Percentiles rank a stretch among this genome's conserved stretches.
phyloP scores from a whole-genome alignment of 495 filamentous ascomycete genomes.

The Podospora appendiculata region DNA sequence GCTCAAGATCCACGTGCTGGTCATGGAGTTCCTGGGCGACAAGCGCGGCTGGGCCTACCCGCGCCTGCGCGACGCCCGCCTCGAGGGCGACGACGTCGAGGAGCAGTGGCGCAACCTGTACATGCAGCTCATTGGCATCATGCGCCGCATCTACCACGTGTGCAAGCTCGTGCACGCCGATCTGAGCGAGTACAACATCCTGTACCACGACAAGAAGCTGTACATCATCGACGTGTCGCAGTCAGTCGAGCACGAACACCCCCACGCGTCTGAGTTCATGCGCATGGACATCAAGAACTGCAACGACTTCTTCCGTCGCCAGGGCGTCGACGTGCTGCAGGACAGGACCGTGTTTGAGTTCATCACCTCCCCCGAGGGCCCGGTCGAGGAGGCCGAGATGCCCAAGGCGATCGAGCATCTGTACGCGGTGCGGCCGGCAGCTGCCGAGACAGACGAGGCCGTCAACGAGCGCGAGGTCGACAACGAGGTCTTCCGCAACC shows the following conservation, averaged over 20 bases:
- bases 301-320: conserved; percentile 78
- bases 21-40: conserved; percentile 89
- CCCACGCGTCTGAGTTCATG: conserved; percentile 81
- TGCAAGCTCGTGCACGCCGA: conserved; percentile 92
- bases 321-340: conserved; percentile 68
- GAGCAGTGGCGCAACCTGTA: conserved; percentile 74
- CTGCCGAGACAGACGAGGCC: conserved; percentile 35
- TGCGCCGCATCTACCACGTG: conserved; percentile 84
- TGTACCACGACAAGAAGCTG: conserved; percentile 76
- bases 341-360: conserved; percentile 75
- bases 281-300: conserved; percentile 98
- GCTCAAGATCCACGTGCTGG: conserved; percentile 81
- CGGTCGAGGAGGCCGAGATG: conserved; percentile 39
- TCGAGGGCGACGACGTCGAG: conserved; percentile 49
- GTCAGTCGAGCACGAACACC: conserved; percentile 93
- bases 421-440: conserved; percentile 27
- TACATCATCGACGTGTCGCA: conserved; percentile 98
- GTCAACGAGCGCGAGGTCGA: conserved; percentile 57
- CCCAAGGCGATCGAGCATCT: conserved; percentile 36
- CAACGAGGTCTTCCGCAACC: conserved; percentile 85
- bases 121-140: conserved; percentile 73
- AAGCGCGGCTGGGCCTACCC: conserved; percentile 80
- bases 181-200: conserved; percentile 92
- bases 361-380: conserved; percentile 53
- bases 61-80: conserved; percentile 50